Conservation (phyloP, 768 basidiomycete species). For the Rubroboletus satanas region DNA sequence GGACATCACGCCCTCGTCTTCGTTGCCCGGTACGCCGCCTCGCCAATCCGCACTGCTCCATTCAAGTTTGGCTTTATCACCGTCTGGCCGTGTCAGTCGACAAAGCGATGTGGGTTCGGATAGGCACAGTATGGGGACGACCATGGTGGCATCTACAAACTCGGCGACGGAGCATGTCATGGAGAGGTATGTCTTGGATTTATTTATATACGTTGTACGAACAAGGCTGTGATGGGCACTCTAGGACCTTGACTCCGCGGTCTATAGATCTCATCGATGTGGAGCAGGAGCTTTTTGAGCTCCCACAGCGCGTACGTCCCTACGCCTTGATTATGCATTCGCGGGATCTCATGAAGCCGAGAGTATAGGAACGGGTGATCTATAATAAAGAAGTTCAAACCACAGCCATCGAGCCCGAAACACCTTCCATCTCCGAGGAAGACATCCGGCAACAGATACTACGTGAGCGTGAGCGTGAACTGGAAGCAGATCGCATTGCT, state of each 20-base stretch:
- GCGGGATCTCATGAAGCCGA: not conserved
- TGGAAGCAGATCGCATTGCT: slow-evolving; percentile 63
- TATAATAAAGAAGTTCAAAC: slow-evolving; percentile 89
- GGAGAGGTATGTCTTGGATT: slow-evolving; percentile 50
- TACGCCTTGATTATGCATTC: not conserved
- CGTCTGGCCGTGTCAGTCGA: slow-evolving; percentile 64
- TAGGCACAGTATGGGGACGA: slow-evolving; percentile 40
- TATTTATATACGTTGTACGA: not conserved
- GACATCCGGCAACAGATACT: slow-evolving; percentile 70
- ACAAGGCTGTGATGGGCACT: slow-evolving; percentile 5
- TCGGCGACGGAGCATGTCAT: slow-evolving; percentile 65
- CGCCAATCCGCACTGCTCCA: slow-evolving; percentile 36
- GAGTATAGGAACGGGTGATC: slow-evolving; percentile 63
- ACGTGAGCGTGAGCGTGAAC: slow-evolving; percentile 58
- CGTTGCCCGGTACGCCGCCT: slow-evolving; percentile 68
- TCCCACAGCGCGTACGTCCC: slow-evolving; percentile 71
- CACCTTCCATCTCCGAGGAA: slow-evolving; percentile 54
- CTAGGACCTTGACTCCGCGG: slow-evolving; percentile 60
- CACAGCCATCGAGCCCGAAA: slow-evolving; percentile 55
- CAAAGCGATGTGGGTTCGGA: slow-evolving; percentile 64
- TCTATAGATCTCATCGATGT: slow-evolving; percentile 79
- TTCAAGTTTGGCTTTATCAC: slow-evolving; percentile 35
- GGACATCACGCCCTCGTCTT: slow-evolving; percentile 66
- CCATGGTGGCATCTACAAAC: slow-evolving; percentile 45
- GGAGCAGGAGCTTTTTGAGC: slow-evolving; percentile 85